A percentile compares a stretch with the other conserved stretches of the same genome.
These are phyloP conservation scores for Mycocalia duriaeana DNA, from an alignment of 1,284 basidiomycete genomes.

Conservation along the genomic window DNA sequence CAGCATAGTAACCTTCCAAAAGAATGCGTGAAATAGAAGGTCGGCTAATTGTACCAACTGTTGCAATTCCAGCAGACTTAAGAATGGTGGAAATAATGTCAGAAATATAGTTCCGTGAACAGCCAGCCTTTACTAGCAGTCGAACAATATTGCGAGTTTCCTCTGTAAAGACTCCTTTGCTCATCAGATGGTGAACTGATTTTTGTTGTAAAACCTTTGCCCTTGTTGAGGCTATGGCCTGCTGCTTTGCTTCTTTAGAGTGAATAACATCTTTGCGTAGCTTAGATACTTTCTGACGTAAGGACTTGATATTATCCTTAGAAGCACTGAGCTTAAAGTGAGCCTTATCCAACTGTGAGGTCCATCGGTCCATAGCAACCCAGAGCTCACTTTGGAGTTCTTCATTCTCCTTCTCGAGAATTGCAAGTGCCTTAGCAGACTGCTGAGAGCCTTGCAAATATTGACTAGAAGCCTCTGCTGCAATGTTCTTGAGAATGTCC, in stretches of 20 bases:
- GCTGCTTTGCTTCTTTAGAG: background rate
- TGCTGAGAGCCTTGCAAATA: background rate
- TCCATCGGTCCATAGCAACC: background rate
- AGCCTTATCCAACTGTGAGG: no score
- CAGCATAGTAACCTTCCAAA: constrained; percentile 16
- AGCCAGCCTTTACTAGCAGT: constrained; percentile 8
- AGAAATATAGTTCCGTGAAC: constrained; percentile 8
- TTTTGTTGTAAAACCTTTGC: background rate
- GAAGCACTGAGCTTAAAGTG: background rate
- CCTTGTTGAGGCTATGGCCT: background rate
- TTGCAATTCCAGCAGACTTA: constrained; percentile 13
- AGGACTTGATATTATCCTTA: background rate
- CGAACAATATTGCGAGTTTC: constrained; percentile 9
- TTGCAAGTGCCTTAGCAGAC: background rate
- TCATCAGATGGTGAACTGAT: constrained; percentile 8
- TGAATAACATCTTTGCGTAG: background rate
- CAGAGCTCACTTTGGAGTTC: background rate
- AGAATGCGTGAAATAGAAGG: constrained; percentile 14
- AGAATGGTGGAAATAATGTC: constrained; percentile 12
- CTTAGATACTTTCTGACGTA: background rate
- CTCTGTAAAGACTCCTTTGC: constrained; percentile 9
- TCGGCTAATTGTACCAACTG: constrained; percentile 13
- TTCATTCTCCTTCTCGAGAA: background rate
- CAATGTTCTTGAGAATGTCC: background rate
- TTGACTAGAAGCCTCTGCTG: background rate